These are phyloP conservation scores for Corylus americana DNA, from an alignment of 306 rosid genomes.

Conservation along the genomic window DNA sequence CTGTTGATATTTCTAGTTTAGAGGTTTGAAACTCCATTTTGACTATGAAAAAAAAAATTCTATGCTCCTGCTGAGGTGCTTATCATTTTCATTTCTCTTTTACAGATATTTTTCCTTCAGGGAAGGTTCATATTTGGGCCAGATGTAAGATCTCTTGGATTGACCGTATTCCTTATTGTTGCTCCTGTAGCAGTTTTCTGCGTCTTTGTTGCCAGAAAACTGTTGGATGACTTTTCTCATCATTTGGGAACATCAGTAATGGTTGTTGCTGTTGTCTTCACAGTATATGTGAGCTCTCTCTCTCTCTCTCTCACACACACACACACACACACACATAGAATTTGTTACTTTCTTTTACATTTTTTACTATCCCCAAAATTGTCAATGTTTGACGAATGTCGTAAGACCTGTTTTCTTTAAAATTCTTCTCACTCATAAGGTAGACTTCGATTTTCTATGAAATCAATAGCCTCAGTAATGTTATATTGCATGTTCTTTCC, in stretches of 20 bases:
- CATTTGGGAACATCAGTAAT: constrained; percentile 70
- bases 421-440: background rate
- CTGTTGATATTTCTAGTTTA: background rate
- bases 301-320: background rate
- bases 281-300: constrained; percentile 69
- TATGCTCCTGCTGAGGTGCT: constrained; percentile 16
- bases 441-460: background rate
- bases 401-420: constrained; percentile 7
- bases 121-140: constrained; percentile 98
- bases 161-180: constrained; percentile 84
- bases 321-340: background rate
- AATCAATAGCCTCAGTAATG: background rate
- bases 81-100: constrained; percentile 19
- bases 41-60: background rate
- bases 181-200: constrained; percentile 88
- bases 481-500: background rate
- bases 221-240: constrained; percentile 68
- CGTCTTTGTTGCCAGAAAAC: constrained; percentile 80
- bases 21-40: background rate
- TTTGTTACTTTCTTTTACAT: constrained; percentile 3
- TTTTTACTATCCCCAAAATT: constrained; percentile 3
- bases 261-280: constrained; percentile 65
- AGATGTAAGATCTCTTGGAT: constrained; percentile 88
- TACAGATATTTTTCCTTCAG: constrained; percentile 90
- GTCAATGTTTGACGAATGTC: constrained; percentile 17